Percentiles rank a stretch among this genome's conserved stretches.
Evolutionary conservation across 2,329 filamentous ascomycete genomes (phyloP).

Genomic region (Hypomyces rosellus): DNA sequence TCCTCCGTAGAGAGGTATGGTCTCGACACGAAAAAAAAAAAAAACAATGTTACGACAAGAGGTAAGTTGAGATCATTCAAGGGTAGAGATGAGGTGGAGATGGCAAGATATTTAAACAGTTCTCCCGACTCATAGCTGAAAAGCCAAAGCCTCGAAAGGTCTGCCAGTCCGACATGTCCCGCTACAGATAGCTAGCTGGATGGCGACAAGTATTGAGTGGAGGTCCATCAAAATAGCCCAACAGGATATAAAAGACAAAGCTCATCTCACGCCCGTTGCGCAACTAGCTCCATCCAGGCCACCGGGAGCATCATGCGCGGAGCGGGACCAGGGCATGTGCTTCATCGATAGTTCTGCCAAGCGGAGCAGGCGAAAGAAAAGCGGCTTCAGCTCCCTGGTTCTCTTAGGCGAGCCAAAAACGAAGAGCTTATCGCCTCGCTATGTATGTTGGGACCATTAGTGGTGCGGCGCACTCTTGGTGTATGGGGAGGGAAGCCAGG

Average conservation of each 20-base stretch:
- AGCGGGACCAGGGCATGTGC: neutral
- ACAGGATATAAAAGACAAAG: neutral
- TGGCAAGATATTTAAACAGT: constrained; percentile 2
- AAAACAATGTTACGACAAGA: too few relatives aligned
- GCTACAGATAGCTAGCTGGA: neutral
- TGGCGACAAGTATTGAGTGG: neutral
- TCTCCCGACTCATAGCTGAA: neutral
- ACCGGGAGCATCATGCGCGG: neutral
- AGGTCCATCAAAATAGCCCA: neutral
- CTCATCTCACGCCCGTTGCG: neutral
- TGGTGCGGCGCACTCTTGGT: constrained; percentile 3
- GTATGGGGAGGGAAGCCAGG: constrained; percentile 8
- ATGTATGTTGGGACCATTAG: constrained; percentile 4
- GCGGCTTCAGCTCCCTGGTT: neutral
- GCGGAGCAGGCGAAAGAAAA: too few relatives aligned
- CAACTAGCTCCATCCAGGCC: neutral
- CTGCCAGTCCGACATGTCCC: neutral
- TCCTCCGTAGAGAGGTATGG: too few relatives aligned
- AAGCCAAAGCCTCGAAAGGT: neutral
- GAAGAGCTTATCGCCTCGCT: constrained; percentile 9
- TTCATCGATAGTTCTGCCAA: neutral
- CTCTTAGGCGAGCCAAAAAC: neutral
- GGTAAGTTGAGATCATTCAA: neutral
- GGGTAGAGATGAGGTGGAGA: neutral
- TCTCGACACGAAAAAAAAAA: too few relatives aligned